These are phyloP conservation scores for Annulohypoxylon maeteangense DNA, from an alignment of 495 filamentous ascomycete genomes.

Conservation along the genomic window DNA sequence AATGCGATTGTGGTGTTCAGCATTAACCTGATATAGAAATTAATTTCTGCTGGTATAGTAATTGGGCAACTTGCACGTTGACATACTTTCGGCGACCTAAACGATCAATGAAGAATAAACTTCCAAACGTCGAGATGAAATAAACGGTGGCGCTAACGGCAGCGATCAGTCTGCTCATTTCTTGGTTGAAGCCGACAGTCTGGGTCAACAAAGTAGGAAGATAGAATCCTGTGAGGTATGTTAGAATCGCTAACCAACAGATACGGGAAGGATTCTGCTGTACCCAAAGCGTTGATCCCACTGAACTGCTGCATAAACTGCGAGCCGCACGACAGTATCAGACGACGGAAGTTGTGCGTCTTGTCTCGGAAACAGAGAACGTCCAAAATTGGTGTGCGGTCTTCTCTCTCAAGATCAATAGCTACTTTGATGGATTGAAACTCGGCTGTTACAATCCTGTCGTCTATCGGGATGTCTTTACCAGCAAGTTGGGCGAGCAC, in stretches of 20 bases:
- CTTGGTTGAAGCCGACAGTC: constrained; percentile 42
- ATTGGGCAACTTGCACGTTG: neutral
- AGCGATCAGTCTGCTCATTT: constrained; percentile 45
- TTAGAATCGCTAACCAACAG: neutral
- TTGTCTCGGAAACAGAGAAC: constrained; percentile 49
- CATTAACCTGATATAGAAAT: constrained; percentile 36
- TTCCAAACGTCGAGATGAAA: constrained; percentile 45
- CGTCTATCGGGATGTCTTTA: constrained; percentile 25
- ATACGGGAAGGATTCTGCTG: neutral
- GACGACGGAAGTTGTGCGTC: constrained; percentile 48
- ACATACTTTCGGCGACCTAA: constrained; percentile 48
- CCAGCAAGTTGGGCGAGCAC: constrained; percentile 52
- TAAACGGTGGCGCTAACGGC: constrained; percentile 48
- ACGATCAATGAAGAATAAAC: constrained; percentile 42
- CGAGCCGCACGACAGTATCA: constrained; percentile 47
- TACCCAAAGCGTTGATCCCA: constrained; percentile 40
- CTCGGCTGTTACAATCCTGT: constrained; percentile 35
- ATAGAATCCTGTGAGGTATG: constrained; percentile 37
- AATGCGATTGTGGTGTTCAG: constrained; percentile 38
- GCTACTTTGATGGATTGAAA: constrained; percentile 46
- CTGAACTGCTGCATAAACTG: constrained; percentile 51
- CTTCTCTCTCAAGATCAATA: constrained; percentile 47
- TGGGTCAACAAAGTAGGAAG: constrained; percentile 45
- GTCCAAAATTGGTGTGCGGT: constrained; percentile 38
- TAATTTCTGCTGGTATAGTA: too few species aligned